Evolutionary conservation across 2,329 filamentous ascomycete genomes (phyloP).

Genomic region (Chaetothyriales sp.): DNA sequence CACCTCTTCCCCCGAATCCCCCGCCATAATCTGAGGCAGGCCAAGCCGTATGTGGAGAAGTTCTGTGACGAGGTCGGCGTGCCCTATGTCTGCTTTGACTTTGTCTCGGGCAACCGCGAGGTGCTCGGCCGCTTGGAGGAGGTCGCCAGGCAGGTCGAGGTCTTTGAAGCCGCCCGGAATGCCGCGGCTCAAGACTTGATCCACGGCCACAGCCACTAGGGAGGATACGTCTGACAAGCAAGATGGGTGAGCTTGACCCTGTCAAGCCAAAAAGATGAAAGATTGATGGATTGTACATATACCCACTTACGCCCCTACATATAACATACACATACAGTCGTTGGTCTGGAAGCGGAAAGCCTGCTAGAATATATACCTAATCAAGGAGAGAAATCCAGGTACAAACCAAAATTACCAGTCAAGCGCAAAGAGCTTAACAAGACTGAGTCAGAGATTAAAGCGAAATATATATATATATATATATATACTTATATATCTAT

Average conservation of each 20-base stretch:
- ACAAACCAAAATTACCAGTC: too few species aligned
- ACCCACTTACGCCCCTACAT: not conserved
- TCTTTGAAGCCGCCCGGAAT: constrained; percentile 61
- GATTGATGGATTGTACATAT: not conserved
- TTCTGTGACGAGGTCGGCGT: constrained; percentile 74
- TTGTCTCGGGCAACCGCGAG: constrained; percentile 67
- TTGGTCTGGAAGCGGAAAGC: too few species aligned
- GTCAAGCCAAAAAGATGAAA: not conserved
- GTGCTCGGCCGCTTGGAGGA: constrained; percentile 66
- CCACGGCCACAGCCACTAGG: constrained; percentile 4
- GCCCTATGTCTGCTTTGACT: constrained; percentile 74
- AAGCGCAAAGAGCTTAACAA: too few species aligned
- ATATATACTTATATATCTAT: too few species aligned
- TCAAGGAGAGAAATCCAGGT: too few species aligned
- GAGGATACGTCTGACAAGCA: not conserved
- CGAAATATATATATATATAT: too few species aligned
- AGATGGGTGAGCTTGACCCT: too few species aligned
- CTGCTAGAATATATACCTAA: too few species aligned
- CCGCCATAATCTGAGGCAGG: constrained; percentile 63
- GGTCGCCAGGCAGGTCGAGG: constrained; percentile 64
- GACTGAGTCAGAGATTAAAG: too few species aligned
- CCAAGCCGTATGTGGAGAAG: constrained; percentile 62
- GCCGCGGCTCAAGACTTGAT: constrained; percentile 16
- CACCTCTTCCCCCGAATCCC: constrained; percentile 75
- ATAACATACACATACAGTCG: too few species aligned